Percentiles rank a stretch among this genome's conserved stretches.
Evolutionary conservation across 2,329 filamentous ascomycete genomes (phyloP).

Genomic region (Colletotrichum tanaceti): DNA sequence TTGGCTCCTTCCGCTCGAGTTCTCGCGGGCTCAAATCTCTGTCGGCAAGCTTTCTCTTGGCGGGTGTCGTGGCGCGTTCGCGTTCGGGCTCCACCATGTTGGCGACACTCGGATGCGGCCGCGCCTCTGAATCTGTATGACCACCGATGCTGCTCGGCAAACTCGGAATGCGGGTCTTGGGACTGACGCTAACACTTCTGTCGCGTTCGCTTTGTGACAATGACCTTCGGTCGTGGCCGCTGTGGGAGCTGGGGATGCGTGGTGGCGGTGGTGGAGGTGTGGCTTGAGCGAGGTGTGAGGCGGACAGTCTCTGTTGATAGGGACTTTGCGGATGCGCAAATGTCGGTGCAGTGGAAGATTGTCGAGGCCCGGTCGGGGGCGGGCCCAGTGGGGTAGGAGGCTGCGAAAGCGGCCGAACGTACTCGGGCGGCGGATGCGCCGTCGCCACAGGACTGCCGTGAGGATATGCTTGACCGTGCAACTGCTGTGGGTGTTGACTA

Average conservation of each 20-base stretch:
- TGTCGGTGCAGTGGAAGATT: constrained; percentile 53
- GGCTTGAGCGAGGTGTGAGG: constrained; percentile 44
- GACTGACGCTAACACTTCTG: constrained; percentile 79
- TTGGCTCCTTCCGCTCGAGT: constrained; percentile 60
- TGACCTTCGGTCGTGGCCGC: constrained; percentile 62
- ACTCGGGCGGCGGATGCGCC: constrained; percentile 57
- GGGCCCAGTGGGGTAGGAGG: constrained; percentile 65
- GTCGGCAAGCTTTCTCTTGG: constrained; percentile 63
- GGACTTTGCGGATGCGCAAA: constrained; percentile 68
- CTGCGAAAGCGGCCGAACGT: constrained; percentile 64
- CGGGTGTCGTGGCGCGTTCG: constrained; percentile 53
- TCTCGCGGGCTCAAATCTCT: constrained; percentile 62
- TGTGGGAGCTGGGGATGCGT: constrained; percentile 54
- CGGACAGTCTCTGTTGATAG: constrained; percentile 65
- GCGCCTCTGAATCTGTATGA: constrained; percentile 37
- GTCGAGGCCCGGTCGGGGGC: constrained; percentile 58
- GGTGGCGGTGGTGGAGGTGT: constrained; percentile 50
- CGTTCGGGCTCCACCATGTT: constrained; percentile 48
- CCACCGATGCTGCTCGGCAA: constrained; percentile 58
- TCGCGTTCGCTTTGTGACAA: constrained; percentile 73
- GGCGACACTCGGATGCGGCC: constrained; percentile 35
- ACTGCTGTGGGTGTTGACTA: constrained; percentile 68
- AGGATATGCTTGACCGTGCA: constrained; percentile 61
- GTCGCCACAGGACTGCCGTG: constrained; percentile 65
- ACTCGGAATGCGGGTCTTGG: constrained; percentile 75